These are phyloP conservation scores for Mycocentrospora acerina DNA, from an alignment of 2,329 filamentous ascomycete species.

Conservation along the genomic window DNA sequence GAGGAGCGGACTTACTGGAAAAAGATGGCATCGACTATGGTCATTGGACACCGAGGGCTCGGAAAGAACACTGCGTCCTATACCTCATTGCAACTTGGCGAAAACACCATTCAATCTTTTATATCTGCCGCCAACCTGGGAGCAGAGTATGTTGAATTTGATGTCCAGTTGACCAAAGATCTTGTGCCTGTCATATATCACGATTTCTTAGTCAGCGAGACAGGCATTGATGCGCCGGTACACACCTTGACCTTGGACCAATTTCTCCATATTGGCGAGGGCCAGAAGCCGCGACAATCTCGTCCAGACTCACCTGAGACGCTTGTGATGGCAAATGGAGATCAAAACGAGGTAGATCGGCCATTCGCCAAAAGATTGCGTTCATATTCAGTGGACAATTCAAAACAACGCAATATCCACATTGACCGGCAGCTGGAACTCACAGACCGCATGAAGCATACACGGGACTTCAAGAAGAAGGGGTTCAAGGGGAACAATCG, in stretches of 20 bases:
- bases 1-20: constrained; percentile 96
- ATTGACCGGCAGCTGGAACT: constrained; percentile 52
- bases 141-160: constrained; percentile 71
- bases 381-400: constrained; percentile 61
- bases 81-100: constrained; percentile 87
- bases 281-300: constrained; percentile 49
- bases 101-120: constrained; percentile 95
- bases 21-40: constrained; percentile 84
- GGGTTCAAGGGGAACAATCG: constrained; percentile 95
- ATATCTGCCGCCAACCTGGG: constrained; percentile 94
- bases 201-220: constrained; percentile 96
- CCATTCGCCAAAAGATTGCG: constrained; percentile 44
- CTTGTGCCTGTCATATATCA: constrained; percentile 98
- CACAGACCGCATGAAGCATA: constrained; percentile 94
- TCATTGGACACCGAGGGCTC: constrained; percentile 69
- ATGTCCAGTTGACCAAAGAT: constrained; percentile 98
- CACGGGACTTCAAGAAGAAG: constrained; percentile 88
- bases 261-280: constrained; percentile 82
- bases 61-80: constrained; percentile 87
- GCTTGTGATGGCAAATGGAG: constrained; percentile 8
- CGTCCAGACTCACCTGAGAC: constrained; percentile 49
- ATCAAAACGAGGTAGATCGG: constrained; percentile 17
- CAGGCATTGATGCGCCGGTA: constrained; percentile 93
- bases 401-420: constrained; percentile 45
- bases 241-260: constrained; percentile 94